These are phyloP conservation scores for Aspergillus hortae DNA, from an alignment of 2,329 filamentous ascomycete species.

Conservation along the genomic window DNA sequence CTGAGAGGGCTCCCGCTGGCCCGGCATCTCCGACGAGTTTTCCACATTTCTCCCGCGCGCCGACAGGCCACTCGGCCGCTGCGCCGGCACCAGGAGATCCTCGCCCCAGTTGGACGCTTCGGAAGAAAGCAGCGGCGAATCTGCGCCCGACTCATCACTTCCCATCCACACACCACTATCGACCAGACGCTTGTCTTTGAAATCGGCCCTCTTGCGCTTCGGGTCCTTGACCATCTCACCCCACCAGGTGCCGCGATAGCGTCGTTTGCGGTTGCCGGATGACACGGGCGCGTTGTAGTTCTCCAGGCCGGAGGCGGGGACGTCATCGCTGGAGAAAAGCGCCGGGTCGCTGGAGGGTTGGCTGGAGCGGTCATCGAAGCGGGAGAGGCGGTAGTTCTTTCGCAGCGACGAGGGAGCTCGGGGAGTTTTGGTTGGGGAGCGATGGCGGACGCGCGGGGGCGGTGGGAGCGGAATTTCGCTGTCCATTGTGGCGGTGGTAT, in stretches of 20 bases:
- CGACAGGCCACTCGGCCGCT: background rate
- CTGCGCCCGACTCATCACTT: conserved; percentile 40
- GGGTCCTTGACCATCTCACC: conserved; percentile 35
- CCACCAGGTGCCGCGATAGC: conserved; percentile 46
- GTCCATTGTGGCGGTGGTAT: conserved; percentile 26
- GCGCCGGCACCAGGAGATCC: conserved; percentile 24
- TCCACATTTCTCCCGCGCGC: conserved; percentile 18
- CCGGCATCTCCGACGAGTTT: conserved; percentile 7
- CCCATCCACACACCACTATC: conserved; percentile 49
- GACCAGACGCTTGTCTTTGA: conserved; percentile 42
- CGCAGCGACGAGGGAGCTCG: conserved; percentile 17
- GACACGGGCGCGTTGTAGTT: conserved; percentile 35
- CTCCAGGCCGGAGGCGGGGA: conserved; percentile 43
- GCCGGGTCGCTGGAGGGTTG: conserved; percentile 44
- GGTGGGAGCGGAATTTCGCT: conserved; percentile 38
- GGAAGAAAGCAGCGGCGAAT: conserved; percentile 31
- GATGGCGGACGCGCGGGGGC: conserved; percentile 33
- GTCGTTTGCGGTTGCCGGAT: conserved; percentile 32
- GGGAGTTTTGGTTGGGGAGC: conserved; percentile 24
- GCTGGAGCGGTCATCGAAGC: conserved; percentile 35
- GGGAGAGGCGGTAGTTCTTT: conserved; percentile 25
- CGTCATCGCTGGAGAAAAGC: conserved; percentile 47
- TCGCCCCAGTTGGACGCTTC: conserved; percentile 37
- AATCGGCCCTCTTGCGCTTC: conserved; percentile 39
- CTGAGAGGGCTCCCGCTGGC: conserved; percentile 10